Percentiles rank a stretch among this genome's conserved stretches.
Evolutionary conservation across 2,329 filamentous ascomycete species (phyloP).

Genomic region (Tolypocladium ovalisporum): DNA sequence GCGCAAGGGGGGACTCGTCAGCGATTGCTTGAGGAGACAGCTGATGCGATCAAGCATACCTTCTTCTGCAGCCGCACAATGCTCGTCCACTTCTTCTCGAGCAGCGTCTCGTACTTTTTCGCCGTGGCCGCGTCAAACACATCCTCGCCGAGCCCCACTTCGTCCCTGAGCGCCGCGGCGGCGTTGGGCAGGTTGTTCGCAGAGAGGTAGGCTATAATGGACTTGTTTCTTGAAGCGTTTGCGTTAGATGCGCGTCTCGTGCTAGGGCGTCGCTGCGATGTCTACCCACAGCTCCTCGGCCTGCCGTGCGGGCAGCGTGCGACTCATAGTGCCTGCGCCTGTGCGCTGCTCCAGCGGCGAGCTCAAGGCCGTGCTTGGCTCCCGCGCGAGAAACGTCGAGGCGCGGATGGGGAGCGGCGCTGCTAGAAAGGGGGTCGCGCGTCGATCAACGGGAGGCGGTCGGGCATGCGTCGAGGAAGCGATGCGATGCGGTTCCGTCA

Average conservation of each 20-base stretch:
- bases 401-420: background rate
- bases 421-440: background rate
- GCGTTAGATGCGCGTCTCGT: constrained; percentile 3
- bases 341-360: background rate
- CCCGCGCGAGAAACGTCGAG: background rate
- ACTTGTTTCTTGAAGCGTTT: constrained; percentile 62
- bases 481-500: background rate
- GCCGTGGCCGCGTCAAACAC: constrained; percentile 68
- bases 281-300: constrained; percentile 74
- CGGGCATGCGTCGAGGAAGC: background rate
- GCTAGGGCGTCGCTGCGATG: background rate
- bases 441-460: background rate
- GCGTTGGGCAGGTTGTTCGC: constrained; percentile 61
- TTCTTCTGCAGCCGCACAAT: constrained; percentile 93
- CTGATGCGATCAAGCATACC: constrained; percentile 33
- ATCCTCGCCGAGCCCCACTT: constrained; percentile 60
- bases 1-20: background rate
- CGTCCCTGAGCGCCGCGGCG: constrained; percentile 62
- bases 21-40: background rate
- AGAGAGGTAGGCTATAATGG: constrained; percentile 79
- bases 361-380: constrained; percentile 1
- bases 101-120: constrained; percentile 87
- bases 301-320: constrained; percentile 66
- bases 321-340: constrained; percentile 45
- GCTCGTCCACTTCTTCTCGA: constrained; percentile 99